These are phyloP conservation scores for Acer yangbiense DNA, from an alignment of 345 rosid genomes.

Conservation along the genomic window DNA sequence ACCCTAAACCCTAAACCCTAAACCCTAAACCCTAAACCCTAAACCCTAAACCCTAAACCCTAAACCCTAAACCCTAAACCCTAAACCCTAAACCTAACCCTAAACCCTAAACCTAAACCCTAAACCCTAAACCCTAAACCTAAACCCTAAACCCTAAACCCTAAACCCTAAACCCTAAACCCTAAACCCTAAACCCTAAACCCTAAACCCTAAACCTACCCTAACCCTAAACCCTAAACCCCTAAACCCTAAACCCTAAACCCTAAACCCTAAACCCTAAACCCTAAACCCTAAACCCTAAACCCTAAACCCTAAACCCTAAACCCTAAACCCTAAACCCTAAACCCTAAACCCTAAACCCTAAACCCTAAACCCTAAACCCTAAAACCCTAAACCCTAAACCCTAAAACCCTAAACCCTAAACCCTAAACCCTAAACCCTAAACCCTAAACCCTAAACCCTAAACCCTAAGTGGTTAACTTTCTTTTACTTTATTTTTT, in stretches of 20 bases:
- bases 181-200: conserved; percentile 9
- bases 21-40: conserved; percentile 7
- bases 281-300: background rate
- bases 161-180: conserved; percentile 9
- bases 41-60: conserved; percentile 4
- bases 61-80: conserved; percentile 9
- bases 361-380: background rate
- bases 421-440: conserved; percentile 2
- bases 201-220: background rate
- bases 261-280: background rate
- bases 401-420: background rate
- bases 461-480: background rate
- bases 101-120: conserved; percentile 6
- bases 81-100: conserved; percentile 4
- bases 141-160: conserved; percentile 9
- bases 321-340: background rate
- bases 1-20: no score
- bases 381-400: background rate
- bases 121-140: conserved; percentile 8
- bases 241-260: background rate
- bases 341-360: background rate
- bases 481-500: no score
- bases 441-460: conserved; percentile 2
- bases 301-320: background rate
- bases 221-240: background rate